Evolutionary conservation across 2,329 filamentous ascomycete genomes (phyloP), one percentile per base, ranked within the genome.

Genomic region (Cordyceps farinosa): DNA sequence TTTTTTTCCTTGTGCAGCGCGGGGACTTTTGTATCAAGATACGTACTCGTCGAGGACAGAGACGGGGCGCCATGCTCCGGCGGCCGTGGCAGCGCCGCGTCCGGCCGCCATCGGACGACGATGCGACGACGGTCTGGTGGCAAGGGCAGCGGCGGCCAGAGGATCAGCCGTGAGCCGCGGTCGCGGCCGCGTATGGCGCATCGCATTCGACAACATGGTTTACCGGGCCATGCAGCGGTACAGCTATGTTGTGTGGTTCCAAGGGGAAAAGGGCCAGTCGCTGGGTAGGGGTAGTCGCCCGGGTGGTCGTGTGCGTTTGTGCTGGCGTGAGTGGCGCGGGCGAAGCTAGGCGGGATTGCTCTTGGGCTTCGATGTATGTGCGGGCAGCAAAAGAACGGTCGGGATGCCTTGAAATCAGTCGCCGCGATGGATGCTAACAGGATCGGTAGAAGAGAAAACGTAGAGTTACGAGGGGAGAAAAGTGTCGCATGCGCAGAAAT

Each of bases 11-110:
- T 51, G 47, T 29, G 22, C 11, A 30, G 3, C 10, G 45, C 45
- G 11, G n/a, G 17, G 27, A 13, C 8, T 22, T 5, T 27, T 9
- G 30, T 9, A 9, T 15, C 9, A 27, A 32, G 22, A 22, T 22
- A 65, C 83, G 69, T 77, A 89, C 86, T 89, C 86, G 72, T 89
- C 86, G 17, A 89, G 75, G 30, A 87, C 82, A 64, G 85, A 85
- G 57, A 86, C 83, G 3, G 86, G 86, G 65, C 87, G 81, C 86
- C 86, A 89, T 3, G 63, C 45, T 10, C 34, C 59, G 8, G 63
- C 50, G 27, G 63, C 53, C 2, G 63, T 65, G 27, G 63, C 63
- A 44, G 63, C 63, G 54, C 54, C 62, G 29, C 48, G 54, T 51
- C 54, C 55, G 62, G 62, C 62, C 7, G 62, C 62, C 7, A 15